phyloP scores from a whole-genome alignment of 192 early-diverging fungal species.

The Chytriomyces confervae region DNA sequence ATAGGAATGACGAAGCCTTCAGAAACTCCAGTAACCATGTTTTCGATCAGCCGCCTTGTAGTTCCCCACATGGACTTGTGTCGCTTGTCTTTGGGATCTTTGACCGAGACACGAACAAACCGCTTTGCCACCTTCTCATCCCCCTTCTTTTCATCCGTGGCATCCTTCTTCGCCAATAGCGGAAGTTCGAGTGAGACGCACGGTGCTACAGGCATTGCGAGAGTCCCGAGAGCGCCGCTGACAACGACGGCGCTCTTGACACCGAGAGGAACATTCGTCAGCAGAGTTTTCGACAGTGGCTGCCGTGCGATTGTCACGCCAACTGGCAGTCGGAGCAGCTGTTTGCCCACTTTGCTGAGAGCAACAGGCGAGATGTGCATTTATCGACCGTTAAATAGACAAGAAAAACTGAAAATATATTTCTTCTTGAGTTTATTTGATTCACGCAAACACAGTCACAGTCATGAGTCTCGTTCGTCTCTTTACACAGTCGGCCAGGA shows the following conservation, averaged over 20 bases:
- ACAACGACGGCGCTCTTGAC: constrained; percentile 68
- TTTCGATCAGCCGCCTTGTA: constrained; percentile 82
- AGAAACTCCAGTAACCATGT: constrained; percentile 85
- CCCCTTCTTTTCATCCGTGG: not conserved
- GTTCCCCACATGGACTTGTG: constrained; percentile 98
- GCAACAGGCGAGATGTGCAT: too few species aligned
- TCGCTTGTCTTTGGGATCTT: constrained; percentile 66
- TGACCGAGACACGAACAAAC: constrained; percentile 46
- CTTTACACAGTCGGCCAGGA: too few species aligned
- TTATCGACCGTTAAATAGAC: not conserved
- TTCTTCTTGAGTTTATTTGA: too few species aligned
- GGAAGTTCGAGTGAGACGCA: constrained; percentile 66
- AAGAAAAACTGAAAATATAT: not conserved
- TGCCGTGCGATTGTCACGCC: constrained; percentile 69
- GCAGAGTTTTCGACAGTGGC: too few species aligned
- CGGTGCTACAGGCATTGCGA: constrained; percentile 80
- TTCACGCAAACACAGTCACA: too few species aligned
- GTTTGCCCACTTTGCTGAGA: constrained; percentile 75
- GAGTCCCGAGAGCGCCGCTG: constrained; percentile 81
- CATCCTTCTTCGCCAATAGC: constrained; percentile 11
- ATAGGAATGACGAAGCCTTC: constrained; percentile 87
- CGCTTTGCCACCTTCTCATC: not conserved
- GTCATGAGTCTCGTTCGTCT: too few species aligned
- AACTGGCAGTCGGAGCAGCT: constrained; percentile 72
- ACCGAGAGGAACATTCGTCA: constrained; percentile 44